Percentiles rank a stretch among this genome's conserved stretches.
These are phyloP conservation scores for Termitomyces titanicus DNA, from an alignment of 768 basidiomycete genomes.

Conservation along the genomic window DNA sequence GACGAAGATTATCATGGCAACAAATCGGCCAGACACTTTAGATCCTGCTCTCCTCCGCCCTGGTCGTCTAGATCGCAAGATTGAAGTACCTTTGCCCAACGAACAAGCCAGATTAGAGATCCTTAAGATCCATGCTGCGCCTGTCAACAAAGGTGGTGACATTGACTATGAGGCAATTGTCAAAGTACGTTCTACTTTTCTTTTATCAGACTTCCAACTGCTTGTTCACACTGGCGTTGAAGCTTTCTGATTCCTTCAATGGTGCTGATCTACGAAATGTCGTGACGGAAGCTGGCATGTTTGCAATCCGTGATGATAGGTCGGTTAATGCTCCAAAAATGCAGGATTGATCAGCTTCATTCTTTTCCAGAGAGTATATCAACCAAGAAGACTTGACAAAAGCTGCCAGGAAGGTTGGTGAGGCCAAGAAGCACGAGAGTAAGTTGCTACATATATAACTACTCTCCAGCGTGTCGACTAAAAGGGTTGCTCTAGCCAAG, in stretches of 20 bases:
- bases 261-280: constrained; percentile 96
- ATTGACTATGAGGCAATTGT: constrained; percentile 99
- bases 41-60: constrained; percentile 96
- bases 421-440: constrained; percentile 99
- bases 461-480: background rate
- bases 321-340: constrained; percentile 25
- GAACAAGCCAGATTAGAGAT: constrained; percentile 96
- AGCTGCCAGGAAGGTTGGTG: constrained; percentile 91
- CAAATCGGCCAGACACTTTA: constrained; percentile 96
- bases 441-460: constrained; percentile 25
- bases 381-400: constrained; percentile 96
- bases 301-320: constrained; percentile 96
- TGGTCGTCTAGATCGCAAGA: constrained; percentile 94
- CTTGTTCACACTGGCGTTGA: background rate
- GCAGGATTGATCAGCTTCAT: background rate
- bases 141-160: constrained; percentile 92
- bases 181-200: constrained; percentile 51
- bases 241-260: constrained; percentile 91
- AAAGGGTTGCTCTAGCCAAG: constrained; percentile 36
- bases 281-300: constrained; percentile 96
- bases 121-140: constrained; percentile 92
- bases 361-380: constrained; percentile 66
- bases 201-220: background rate
- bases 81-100: constrained; percentile 96
- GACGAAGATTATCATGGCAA: constrained; percentile 99